A percentile compares a stretch with the other conserved stretches of the same genome.
These are phyloP conservation scores for Trichoderma asperellum DNA, from an alignment of 2,329 filamentous ascomycete species.

Conservation along the genomic window DNA sequence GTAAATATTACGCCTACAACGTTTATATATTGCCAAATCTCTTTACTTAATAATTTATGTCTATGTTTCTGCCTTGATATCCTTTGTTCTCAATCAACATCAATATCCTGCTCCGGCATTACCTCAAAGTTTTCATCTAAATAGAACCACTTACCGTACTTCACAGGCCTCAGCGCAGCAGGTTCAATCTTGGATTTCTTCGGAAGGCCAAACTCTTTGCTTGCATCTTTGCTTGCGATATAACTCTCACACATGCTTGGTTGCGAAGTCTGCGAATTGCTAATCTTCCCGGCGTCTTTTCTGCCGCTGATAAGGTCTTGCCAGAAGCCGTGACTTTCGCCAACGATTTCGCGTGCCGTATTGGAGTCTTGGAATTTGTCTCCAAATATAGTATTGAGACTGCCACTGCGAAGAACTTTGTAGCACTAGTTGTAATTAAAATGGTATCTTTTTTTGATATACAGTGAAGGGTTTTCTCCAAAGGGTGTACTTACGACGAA, in stretches of 20 bases:
- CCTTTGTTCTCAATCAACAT: neutral
- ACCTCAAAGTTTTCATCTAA: conserved; percentile 41
- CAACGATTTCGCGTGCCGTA: conserved; percentile 40
- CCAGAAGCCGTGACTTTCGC: conserved; percentile 47
- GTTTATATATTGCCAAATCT: neutral
- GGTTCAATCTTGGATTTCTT: conserved; percentile 37
- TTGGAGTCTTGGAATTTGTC: conserved; percentile 43
- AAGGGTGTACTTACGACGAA: conserved; percentile 40
- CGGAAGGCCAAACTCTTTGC: conserved; percentile 40
- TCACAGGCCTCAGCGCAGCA: conserved; percentile 38
- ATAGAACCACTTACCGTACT: conserved; percentile 46
- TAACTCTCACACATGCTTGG: conserved; percentile 41
- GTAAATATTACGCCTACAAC: neutral
- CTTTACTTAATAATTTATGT: neutral
- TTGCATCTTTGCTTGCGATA: conserved; percentile 40
- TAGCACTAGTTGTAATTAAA: conserved; percentile 40
- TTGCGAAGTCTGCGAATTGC: conserved; percentile 47
- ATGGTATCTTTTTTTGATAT: neutral
- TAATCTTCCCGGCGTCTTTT: conserved; percentile 45
- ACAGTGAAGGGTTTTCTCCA: neutral
- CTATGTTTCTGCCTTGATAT: neutral
- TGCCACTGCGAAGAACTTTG: conserved; percentile 46
- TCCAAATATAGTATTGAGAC: conserved; percentile 44
- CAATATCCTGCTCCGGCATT: conserved; percentile 32
- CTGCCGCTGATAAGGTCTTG: conserved; percentile 45